These are phyloP conservation scores for Penicillium desertorum DNA, from an alignment of 495 filamentous ascomycete genomes.

Conservation along the genomic window DNA sequence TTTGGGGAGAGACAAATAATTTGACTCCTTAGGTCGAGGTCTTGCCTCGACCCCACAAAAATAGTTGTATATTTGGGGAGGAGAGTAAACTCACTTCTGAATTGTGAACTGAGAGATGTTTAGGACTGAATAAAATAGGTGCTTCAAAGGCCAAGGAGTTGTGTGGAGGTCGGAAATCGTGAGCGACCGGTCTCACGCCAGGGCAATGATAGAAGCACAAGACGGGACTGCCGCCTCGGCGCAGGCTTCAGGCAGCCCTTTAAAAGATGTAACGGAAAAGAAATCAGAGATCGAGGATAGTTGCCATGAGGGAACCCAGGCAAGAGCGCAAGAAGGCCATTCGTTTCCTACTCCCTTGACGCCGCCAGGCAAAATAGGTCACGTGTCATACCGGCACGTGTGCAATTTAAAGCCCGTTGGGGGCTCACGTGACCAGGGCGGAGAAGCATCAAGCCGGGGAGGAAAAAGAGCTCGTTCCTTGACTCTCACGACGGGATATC, in stretches of 20 bases:
- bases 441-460: constrained; percentile 20
- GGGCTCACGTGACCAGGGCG: constrained; percentile 24
- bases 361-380: constrained; percentile 16
- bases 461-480: constrained; percentile 23
- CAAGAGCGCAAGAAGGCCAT: constrained; percentile 25
- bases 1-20: constrained; percentile 19
- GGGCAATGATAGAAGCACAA: constrained; percentile 33
- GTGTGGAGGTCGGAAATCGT: constrained; percentile 35
- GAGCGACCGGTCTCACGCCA: constrained; percentile 37
- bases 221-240: constrained; percentile 40
- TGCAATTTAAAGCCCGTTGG: constrained; percentile 10
- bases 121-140: constrained; percentile 15
- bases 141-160: constrained; percentile 37
- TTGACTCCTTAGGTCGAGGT: constrained; percentile 7
- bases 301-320: constrained; percentile 31
- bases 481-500: not conserved
- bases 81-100: constrained; percentile 16
- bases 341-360: constrained; percentile 28
- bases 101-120: constrained; percentile 10
- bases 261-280: constrained; percentile 26
- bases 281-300: constrained; percentile 29
- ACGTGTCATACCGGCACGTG: constrained; percentile 25
- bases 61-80: not conserved
- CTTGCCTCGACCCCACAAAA: constrained; percentile 6
- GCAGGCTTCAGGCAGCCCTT: constrained; percentile 36